phyloP scores from a whole-genome alignment of 1,284 basidiomycete genomes.

The Apiotrichum siamense region DNA sequence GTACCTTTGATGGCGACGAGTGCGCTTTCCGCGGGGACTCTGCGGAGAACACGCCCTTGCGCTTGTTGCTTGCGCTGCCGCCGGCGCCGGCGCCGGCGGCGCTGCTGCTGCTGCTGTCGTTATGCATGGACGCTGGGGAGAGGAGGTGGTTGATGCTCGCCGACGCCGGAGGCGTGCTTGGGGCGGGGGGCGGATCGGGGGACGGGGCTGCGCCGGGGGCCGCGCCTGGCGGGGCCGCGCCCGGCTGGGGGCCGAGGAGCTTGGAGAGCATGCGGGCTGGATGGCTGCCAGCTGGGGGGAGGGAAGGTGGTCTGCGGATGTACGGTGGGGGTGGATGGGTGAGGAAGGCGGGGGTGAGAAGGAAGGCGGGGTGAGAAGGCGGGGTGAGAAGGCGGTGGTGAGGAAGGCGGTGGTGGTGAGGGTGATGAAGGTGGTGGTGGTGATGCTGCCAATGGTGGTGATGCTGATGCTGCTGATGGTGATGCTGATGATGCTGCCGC shows the following conservation, averaged over 20 bases:
- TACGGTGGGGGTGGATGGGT: background rate
- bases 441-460: background rate
- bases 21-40: conserved; percentile 5
- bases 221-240: too few relatives aligned
- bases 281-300: background rate
- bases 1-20: conserved; percentile 2
- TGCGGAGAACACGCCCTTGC: background rate
- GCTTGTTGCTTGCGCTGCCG: background rate
- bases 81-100: too few relatives aligned
- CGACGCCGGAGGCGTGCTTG: background rate
- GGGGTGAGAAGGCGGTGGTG: background rate
- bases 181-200: background rate
- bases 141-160: background rate
- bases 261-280: background rate
- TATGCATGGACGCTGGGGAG: background rate
- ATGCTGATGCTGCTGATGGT: background rate
- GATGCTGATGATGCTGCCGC: too few relatives aligned
- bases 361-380: background rate
- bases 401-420: background rate
- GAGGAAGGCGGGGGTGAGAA: background rate
- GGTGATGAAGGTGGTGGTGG: background rate
- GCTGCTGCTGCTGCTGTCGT: background rate
- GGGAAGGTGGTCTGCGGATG: background rate
- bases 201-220: too few relatives aligned
- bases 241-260: background rate